Percentiles rank a stretch among this genome's conserved stretches.
Evolutionary conservation across 176 grass and related monocot genomes (phyloP).

Genomic region (Aegilops longissima): DNA sequence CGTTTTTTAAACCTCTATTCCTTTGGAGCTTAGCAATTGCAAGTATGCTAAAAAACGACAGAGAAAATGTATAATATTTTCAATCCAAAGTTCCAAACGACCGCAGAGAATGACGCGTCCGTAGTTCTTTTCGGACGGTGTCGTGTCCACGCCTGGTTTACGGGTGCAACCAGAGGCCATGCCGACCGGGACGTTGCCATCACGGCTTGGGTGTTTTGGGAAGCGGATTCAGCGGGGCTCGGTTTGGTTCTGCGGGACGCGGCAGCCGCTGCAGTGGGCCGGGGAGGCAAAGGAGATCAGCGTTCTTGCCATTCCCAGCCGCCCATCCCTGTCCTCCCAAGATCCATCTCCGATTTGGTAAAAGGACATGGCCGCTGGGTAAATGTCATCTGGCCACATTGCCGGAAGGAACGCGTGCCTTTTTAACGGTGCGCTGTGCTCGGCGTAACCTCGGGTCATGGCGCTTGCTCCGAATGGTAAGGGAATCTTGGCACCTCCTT

Average conservation of each 20-base stretch:
- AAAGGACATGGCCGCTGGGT: neutral
- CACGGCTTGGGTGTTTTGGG: constrained; percentile 13
- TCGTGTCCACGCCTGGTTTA: too few species aligned
- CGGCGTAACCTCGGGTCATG: neutral
- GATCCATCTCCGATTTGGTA: neutral
- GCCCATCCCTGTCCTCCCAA: constrained; percentile 15
- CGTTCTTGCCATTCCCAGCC: constrained; percentile 10
- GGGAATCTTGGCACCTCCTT: neutral
- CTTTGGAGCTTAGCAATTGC: too few species aligned
- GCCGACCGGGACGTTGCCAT: neutral
- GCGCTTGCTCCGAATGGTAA: neutral
- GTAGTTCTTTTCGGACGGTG: too few species aligned
- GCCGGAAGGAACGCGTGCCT: neutral
- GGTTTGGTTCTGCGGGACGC: neutral
- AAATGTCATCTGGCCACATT: constrained; percentile 11
- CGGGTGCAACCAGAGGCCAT: neutral
- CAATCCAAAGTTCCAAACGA: too few species aligned
- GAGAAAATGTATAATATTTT: too few species aligned
- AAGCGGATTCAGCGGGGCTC: neutral
- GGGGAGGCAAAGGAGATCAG: neutral
- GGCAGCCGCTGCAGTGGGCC: neutral
- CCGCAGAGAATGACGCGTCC: too few species aligned
- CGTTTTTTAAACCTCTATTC: too few species aligned
- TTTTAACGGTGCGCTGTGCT: neutral
- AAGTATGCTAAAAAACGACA: too few species aligned